Evolutionary conservation across 1,139 yeast species (phyloP).

Genomic region (Kodamaea ohmeri): DNA sequence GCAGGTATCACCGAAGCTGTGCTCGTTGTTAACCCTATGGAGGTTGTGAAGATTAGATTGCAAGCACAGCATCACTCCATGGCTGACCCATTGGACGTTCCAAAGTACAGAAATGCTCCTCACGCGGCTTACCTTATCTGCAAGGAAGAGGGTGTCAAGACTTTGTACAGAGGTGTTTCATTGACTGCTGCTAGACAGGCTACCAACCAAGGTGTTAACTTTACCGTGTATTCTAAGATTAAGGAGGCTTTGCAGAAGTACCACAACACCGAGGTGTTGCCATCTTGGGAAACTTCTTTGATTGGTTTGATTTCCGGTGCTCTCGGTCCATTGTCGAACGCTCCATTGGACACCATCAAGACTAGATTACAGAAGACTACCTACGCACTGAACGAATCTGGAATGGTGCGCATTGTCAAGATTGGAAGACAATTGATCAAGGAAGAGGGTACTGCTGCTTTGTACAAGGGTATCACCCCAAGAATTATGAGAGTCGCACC

Average conservation of each 20-base stretch:
- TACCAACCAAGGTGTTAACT: slow-evolving; percentile 97
- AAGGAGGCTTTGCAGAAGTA: slow-evolving; percentile 68
- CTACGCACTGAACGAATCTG: slow-evolving; percentile 67
- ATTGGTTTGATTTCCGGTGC: slow-evolving; percentile 95
- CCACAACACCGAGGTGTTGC: slow-evolving; percentile 65
- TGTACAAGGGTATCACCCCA: slow-evolving; percentile 96
- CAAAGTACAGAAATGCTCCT: slow-evolving; percentile 89
- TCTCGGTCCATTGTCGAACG: slow-evolving; percentile 95
- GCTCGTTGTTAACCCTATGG: slow-evolving; percentile 93
- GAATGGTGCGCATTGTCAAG: slow-evolving; percentile 71
- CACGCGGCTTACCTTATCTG: slow-evolving; percentile 85
- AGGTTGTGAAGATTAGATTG: slow-evolving; percentile 91
- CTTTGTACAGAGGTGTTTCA: slow-evolving; percentile 91
- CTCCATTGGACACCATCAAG: slow-evolving; percentile 95
- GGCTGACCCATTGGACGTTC: slow-evolving; percentile 75
- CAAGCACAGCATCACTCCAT: slow-evolving; percentile 94
- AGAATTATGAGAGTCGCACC: slow-evolving; percentile 99
- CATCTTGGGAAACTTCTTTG: slow-evolving; percentile 90
- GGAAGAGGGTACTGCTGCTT: slow-evolving; percentile 86
- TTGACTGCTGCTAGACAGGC: slow-evolving; percentile 98
- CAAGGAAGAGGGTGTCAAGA: slow-evolving; percentile 86
- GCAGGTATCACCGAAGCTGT: slow-evolving; percentile 98
- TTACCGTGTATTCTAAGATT: slow-evolving; percentile 88
- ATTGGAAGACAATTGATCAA: slow-evolving; percentile 79
- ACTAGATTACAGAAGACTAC: slow-evolving; percentile 94